Evolutionary conservation across 140 eudicot species (phyloP).

Genomic region (Bidens hawaiensis): DNA sequence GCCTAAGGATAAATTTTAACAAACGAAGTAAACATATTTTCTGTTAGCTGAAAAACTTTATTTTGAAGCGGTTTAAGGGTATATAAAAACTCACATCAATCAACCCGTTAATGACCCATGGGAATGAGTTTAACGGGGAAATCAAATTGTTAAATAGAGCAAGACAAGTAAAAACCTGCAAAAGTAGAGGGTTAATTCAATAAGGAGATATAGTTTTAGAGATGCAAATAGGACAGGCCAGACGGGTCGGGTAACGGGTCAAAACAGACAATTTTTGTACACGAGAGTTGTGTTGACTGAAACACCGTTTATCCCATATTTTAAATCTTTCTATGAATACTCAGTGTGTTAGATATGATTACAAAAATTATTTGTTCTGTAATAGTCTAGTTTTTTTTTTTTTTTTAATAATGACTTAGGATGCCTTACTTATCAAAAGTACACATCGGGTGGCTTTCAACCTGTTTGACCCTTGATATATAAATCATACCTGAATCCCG

Average conservation of each 20-base stretch:
- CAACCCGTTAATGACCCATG: slow-evolving; percentile 97
- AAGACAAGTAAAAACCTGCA: slow-evolving; percentile 96
- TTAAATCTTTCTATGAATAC: neutral
- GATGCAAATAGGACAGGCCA: neutral
- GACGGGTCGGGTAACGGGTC: neutral
- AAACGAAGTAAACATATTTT: neutral
- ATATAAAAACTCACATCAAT: slow-evolving; percentile 61
- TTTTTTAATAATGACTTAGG: neutral
- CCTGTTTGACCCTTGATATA: neutral
- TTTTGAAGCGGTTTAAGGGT: neutral
- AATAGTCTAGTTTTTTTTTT: neutral
- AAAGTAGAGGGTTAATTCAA: slow-evolving; percentile 2
- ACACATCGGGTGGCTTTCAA: neutral
- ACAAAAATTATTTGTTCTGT: neutral
- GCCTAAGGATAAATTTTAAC: slow-evolving; percentile 45
- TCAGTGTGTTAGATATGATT: neutral
- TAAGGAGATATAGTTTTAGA: slow-evolving; percentile 3
- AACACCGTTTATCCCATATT: neutral
- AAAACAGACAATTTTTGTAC: neutral
- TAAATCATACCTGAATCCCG: neutral
- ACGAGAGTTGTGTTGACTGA: neutral
- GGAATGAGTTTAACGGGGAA: slow-evolving; percentile 91
- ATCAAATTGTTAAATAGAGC: slow-evolving; percentile 87
- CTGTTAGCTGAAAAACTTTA: neutral
- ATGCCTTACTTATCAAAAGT: neutral